Evolutionary conservation across 495 filamentous ascomycete genomes (phyloP).

Genomic region (Penicillium canescens): DNA sequence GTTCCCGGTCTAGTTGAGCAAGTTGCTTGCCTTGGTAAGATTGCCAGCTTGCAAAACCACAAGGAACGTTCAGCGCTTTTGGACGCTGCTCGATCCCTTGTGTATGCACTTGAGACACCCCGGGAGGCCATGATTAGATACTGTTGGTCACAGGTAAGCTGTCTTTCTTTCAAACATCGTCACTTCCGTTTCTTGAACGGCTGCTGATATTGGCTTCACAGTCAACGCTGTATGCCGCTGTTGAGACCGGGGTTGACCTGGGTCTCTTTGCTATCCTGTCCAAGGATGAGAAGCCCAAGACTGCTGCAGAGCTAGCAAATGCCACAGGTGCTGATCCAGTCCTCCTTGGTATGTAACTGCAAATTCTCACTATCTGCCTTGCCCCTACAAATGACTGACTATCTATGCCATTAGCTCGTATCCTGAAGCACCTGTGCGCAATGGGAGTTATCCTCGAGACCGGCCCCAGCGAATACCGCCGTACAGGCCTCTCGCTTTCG

Average conservation of each 20-base stretch:
- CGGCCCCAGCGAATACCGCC: constrained; percentile 42
- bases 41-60: constrained; percentile 15
- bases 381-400: not conserved
- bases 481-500: constrained; percentile 43
- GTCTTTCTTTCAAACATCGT: not conserved
- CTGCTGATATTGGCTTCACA: not conserved
- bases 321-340: constrained; percentile 29
- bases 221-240: constrained; percentile 29
- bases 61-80: constrained; percentile 25
- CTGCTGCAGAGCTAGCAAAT: constrained; percentile 27
- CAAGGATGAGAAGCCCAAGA: constrained; percentile 33
- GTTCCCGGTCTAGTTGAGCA: constrained; percentile 28
- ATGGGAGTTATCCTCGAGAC: constrained; percentile 50
- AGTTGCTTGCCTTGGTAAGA: constrained; percentile 19
- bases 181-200: not conserved
- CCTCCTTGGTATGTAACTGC: constrained; percentile 27
- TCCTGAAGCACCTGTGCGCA: constrained; percentile 51
- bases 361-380: not conserved
- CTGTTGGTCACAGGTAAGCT: constrained; percentile 39
- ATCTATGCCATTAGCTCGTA: constrained; percentile 21
- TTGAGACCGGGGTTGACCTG: constrained; percentile 34
- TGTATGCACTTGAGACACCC: constrained; percentile 41
- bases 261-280: constrained; percentile 35
- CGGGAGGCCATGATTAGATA: constrained; percentile 41
- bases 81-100: constrained; percentile 30